Evolutionary conservation across 345 rosid genomes (phyloP).

Genomic region (Psidium friedrichsthalianum): DNA sequence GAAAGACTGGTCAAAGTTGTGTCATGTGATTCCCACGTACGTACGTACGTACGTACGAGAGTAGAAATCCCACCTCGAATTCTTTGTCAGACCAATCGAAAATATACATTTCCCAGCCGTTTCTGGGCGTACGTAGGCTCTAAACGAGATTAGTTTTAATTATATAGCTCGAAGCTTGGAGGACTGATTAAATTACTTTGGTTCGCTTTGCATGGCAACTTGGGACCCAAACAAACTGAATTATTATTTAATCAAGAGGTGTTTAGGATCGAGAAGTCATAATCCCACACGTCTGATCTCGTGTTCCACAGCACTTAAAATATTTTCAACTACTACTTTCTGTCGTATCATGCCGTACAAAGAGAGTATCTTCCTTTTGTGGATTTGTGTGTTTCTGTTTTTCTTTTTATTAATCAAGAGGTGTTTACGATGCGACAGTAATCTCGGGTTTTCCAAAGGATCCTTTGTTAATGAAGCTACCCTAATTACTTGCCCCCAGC

Average conservation of each 20-base stretch:
- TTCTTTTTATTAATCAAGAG: background rate
- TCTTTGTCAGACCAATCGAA: background rate
- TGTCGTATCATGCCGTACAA: background rate
- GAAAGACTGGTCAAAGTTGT: background rate
- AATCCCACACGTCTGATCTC: constrained; percentile 30
- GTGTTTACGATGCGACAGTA: background rate
- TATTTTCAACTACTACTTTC: background rate
- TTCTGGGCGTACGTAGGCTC: background rate
- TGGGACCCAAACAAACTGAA: background rate
- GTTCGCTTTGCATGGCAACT: background rate
- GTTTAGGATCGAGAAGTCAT: constrained; percentile 4
- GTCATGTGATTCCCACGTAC: background rate
- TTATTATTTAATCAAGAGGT: background rate
- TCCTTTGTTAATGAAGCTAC: background rate
- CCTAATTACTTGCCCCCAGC: background rate
- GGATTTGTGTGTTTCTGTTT: background rate
- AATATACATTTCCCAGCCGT: background rate
- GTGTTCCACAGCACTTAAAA: constrained; percentile 9
- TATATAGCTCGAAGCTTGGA: background rate
- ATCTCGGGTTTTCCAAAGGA: background rate
- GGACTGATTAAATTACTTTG: background rate
- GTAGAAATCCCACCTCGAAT: background rate
- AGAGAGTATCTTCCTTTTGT: background rate
- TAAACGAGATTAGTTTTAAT: background rate
- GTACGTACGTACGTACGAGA: background rate